phyloP scores from a whole-genome alignment of 2,329 filamentous ascomycete genomes.

The Aspergillus quadricinctus region DNA sequence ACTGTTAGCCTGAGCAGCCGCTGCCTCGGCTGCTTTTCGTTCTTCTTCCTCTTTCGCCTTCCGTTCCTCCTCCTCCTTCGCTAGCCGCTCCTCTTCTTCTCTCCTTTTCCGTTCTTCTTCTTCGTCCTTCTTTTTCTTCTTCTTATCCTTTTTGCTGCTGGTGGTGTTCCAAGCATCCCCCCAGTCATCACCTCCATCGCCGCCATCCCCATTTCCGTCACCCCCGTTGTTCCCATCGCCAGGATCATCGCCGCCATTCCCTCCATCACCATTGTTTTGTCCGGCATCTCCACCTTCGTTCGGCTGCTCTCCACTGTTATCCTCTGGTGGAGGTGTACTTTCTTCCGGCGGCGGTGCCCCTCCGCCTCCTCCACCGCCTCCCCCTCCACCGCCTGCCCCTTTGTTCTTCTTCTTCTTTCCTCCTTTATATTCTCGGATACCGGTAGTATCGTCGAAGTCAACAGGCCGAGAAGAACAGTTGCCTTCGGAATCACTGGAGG shows the following conservation, averaged over 20 bases:
- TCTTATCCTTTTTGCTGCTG: slow-evolving; percentile 30
- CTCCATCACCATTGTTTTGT: slow-evolving; percentile 32
- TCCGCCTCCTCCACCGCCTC: background rate
- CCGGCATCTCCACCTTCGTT: slow-evolving; percentile 11
- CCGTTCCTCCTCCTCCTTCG: slow-evolving; percentile 26
- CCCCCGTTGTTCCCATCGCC: slow-evolving; percentile 21
- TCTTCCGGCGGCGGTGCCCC: slow-evolving; percentile 12
- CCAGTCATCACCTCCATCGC: slow-evolving; percentile 35
- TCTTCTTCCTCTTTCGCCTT: slow-evolving; percentile 25
- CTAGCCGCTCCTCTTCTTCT: slow-evolving; percentile 21
- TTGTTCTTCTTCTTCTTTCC: slow-evolving; percentile 29
- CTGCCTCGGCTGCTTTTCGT: slow-evolving; percentile 23
- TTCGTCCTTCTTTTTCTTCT: slow-evolving; percentile 31
- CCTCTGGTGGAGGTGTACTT: slow-evolving; percentile 16
- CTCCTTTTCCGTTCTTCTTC: slow-evolving; percentile 28
- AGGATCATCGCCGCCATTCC: slow-evolving; percentile 37
- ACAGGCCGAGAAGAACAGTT: slow-evolving; percentile 12
- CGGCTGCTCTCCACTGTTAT: slow-evolving; percentile 17
- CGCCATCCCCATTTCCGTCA: slow-evolving; percentile 26
- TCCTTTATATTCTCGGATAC: slow-evolving; percentile 30
- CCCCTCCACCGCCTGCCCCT: slow-evolving; percentile 5
- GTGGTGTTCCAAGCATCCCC: slow-evolving; percentile 37
- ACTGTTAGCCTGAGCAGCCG: slow-evolving; percentile 21
- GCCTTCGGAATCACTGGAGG: slow-evolving; percentile 2
- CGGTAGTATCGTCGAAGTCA: slow-evolving; percentile 21